Percentiles rank a stretch among this genome's conserved stretches.
phyloP scores from a whole-genome alignment of 1,139 yeast species.

The Magnusiomyces clavatus region DNA sequence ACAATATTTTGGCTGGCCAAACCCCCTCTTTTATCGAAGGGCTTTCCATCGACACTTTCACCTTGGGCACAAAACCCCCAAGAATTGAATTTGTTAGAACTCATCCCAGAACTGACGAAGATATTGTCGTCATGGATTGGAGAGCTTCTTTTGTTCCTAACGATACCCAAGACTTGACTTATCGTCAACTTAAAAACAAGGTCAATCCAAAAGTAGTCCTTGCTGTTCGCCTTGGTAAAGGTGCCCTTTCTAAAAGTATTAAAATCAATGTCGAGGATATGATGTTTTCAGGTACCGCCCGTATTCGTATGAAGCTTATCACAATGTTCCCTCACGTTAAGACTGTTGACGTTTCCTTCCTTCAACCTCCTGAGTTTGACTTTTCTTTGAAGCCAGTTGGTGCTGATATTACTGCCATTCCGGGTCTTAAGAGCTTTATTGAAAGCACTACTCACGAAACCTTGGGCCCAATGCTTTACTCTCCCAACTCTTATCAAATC shows the following conservation, averaged over 20 bases:
- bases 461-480: slow-evolving; percentile 77
- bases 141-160: slow-evolving; percentile 85
- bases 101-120: slow-evolving; percentile 77
- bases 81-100: slow-evolving; percentile 86
- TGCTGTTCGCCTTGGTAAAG: slow-evolving; percentile 36
- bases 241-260: slow-evolving; percentile 33
- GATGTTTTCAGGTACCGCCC: slow-evolving; percentile 60
- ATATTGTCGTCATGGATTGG: slow-evolving; percentile 95
- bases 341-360: slow-evolving; percentile 73
- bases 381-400: slow-evolving; percentile 70
- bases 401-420: slow-evolving; percentile 79
- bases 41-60: slow-evolving; percentile 79
- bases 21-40: slow-evolving; percentile 78
- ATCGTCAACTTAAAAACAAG: slow-evolving; percentile 72
- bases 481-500: slow-evolving; percentile 87
- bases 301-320: slow-evolving; percentile 85
- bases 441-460: slow-evolving; percentile 79
- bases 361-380: slow-evolving; percentile 84
- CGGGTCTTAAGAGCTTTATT: slow-evolving; percentile 76
- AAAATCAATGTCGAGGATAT: slow-evolving; percentile 38
- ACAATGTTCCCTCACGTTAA: slow-evolving; percentile 86
- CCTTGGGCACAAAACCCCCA: slow-evolving; percentile 93
- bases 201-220: slow-evolving; percentile 66
- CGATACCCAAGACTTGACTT: slow-evolving; percentile 70
- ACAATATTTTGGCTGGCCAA: slow-evolving; percentile 65